A percentile compares a stretch with the other conserved stretches of the same genome.
phyloP scores from a whole-genome alignment of 176 grass and related monocot species.

The Eleusine indica region DNA sequence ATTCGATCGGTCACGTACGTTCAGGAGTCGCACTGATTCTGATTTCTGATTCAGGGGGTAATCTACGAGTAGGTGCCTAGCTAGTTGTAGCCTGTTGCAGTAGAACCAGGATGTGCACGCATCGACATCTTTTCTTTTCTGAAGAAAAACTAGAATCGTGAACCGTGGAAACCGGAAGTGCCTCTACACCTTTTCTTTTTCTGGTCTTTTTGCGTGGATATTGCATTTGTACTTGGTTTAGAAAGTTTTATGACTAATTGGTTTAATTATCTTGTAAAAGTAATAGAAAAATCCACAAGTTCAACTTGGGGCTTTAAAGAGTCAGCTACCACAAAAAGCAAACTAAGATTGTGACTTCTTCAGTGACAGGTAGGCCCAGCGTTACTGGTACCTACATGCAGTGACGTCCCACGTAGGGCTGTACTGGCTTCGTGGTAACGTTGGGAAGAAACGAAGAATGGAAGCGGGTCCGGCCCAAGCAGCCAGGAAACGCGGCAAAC shows the following conservation, averaged over 20 bases:
- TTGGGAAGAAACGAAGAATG: not conserved
- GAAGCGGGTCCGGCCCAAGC: not conserved
- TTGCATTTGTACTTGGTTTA: not conserved
- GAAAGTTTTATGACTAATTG: not conserved
- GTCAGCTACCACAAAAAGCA: not conserved
- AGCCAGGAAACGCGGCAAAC: constrained; percentile 31
- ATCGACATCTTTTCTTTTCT: not conserved
- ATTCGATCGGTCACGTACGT: not conserved
- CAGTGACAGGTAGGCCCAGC: not conserved
- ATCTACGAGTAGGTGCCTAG: not conserved
- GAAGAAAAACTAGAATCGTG: not conserved
- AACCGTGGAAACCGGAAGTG: not conserved
- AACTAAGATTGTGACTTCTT: not conserved
- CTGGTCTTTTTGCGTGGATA: too few species aligned
- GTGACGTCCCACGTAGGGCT: not conserved
- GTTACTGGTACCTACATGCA: not conserved
- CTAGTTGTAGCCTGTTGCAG: not conserved
- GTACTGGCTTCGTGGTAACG: not conserved
- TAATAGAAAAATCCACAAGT: not conserved
- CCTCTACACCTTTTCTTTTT: too few species aligned
- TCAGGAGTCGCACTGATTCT: not conserved
- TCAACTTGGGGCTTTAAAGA: not conserved
- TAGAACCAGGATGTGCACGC: not conserved
- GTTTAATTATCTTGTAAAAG: not conserved
- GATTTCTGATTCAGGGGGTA: not conserved